phyloP scores from a whole-genome alignment of 1,284 basidiomycete genomes.

The Sutorius eximius region DNA sequence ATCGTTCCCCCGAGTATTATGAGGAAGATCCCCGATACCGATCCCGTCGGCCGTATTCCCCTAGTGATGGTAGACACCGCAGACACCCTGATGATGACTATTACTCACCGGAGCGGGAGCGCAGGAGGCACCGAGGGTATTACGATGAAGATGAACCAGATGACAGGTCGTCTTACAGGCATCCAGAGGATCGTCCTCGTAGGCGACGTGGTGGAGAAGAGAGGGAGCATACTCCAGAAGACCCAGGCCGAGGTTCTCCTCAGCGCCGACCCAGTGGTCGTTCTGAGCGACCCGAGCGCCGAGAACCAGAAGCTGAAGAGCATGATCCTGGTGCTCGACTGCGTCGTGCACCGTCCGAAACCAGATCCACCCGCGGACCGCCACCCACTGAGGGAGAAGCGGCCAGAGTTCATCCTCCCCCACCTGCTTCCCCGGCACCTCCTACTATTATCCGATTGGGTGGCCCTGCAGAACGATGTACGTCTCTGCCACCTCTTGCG shows the following conservation, averaged over 20 bases:
- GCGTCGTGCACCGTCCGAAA: slow-evolving; percentile 7
- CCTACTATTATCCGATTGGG: slow-evolving; percentile 36
- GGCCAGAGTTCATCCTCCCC: slow-evolving; percentile 1
- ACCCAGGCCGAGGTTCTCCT: slow-evolving; percentile 8
- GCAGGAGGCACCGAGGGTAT: background rate
- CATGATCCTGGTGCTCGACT: slow-evolving; percentile 15
- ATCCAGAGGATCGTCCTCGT: background rate
- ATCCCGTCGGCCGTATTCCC: slow-evolving; percentile 11
- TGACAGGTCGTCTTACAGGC: slow-evolving; percentile 1
- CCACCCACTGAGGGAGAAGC: slow-evolving; percentile 13
- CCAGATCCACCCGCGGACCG: slow-evolving; percentile 12
- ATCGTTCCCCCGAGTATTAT: slow-evolving; percentile 14
- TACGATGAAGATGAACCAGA: slow-evolving; percentile 3
- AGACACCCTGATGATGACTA: slow-evolving; percentile 11
- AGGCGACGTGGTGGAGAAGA: background rate
- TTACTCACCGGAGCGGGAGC: slow-evolving; percentile 13
- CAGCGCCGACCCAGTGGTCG: slow-evolving; percentile 21
- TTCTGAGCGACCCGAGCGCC: slow-evolving; percentile 18
- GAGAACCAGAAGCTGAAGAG: slow-evolving; percentile 17
- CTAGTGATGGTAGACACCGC: slow-evolving; percentile 8
- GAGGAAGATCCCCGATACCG: slow-evolving; percentile 3
- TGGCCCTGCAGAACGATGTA: slow-evolving; percentile 16
- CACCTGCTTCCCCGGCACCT: slow-evolving; percentile 24
- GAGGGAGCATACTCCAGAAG: slow-evolving; percentile 8
- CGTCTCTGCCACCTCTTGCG: slow-evolving; percentile 1